Conservation (phyloP, 331 rosid genomes). For the Acacia concinna region DNA sequence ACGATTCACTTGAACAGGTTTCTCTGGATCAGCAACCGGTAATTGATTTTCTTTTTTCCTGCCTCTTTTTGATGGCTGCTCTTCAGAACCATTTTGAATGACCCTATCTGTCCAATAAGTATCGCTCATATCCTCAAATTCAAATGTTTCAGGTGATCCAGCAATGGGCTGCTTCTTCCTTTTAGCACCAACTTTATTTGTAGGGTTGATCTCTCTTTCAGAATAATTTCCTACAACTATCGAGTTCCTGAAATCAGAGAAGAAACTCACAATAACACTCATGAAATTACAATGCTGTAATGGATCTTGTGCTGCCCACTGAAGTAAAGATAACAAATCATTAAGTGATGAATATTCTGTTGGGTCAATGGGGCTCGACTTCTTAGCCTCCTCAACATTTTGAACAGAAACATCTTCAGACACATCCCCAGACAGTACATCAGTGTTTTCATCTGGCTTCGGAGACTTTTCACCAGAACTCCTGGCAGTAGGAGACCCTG, state of each 20-base stretch:
- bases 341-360: slow-evolving; percentile 63
- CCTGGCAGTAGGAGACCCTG: slow-evolving; percentile 60
- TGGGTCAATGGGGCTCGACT: slow-evolving; percentile 38
- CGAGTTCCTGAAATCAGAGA: slow-evolving; percentile 84
- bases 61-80: slow-evolving; percentile 52
- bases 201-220: slow-evolving; percentile 39
- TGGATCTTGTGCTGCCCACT: slow-evolving; percentile 69
- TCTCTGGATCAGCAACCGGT: slow-evolving; percentile 52
- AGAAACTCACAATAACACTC: slow-evolving; percentile 60
- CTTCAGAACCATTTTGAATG: slow-evolving; percentile 82
- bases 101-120: slow-evolving; percentile 96
- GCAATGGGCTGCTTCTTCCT: slow-evolving; percentile 49
- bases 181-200: slow-evolving; percentile 52
- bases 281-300: slow-evolving; percentile 42
- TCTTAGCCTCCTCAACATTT: slow-evolving; percentile 49
- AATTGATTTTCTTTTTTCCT: slow-evolving; percentile 55
- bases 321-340: slow-evolving; percentile 71
- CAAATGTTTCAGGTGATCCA: slow-evolving; percentile 74
- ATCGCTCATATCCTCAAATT: slow-evolving; percentile 95
- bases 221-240: slow-evolving; percentile 42
- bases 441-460: slow-evolving; percentile 50
- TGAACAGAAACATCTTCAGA: slow-evolving; percentile 44
- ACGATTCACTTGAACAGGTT: slow-evolving; percentile 59
- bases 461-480: slow-evolving; percentile 53
- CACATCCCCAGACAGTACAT: slow-evolving; percentile 41